Conservation (phyloP, 208 protist genomes). For the Novymonas esmeraldas region DNA sequence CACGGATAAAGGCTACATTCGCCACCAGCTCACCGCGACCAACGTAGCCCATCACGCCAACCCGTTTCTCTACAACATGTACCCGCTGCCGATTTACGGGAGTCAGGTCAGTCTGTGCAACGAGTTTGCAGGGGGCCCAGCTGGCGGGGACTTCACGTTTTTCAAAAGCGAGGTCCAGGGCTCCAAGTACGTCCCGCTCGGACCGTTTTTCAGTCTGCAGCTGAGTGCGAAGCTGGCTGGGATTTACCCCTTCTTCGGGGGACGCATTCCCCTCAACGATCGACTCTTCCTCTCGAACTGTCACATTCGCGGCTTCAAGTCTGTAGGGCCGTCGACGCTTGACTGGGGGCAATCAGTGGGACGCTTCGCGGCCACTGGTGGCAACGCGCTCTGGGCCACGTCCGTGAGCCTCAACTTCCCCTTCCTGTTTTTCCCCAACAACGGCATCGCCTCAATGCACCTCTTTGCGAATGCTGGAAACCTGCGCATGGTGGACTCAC, state of each 20-base stretch:
- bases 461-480: slow-evolving; percentile 85
- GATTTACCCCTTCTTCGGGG: slow-evolving; percentile 62
- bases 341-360: slow-evolving; percentile 29
- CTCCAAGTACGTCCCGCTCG: slow-evolving; percentile 70
- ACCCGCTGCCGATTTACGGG: slow-evolving; percentile 81
- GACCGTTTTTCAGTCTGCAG: slow-evolving; percentile 77
- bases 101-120: slow-evolving; percentile 44
- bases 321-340: slow-evolving; percentile 76
- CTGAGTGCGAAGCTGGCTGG: slow-evolving; percentile 66
- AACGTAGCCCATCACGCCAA: slow-evolving; percentile 71
- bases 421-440: slow-evolving; percentile 77
- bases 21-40: slow-evolving; percentile 53
- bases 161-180: slow-evolving; percentile 75
- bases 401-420: slow-evolving; percentile 86
- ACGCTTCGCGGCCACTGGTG: slow-evolving; percentile 78
- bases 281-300: slow-evolving; percentile 81
- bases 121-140: slow-evolving; percentile 66
- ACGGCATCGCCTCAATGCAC: slow-evolving; percentile 84
- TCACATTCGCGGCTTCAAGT: slow-evolving; percentile 83
- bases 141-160: slow-evolving; percentile 67
- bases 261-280: slow-evolving; percentile 78
- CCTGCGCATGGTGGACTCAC: slow-evolving; percentile 61
- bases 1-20: slow-evolving; percentile 75
- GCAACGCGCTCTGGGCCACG: slow-evolving; percentile 85
- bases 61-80: slow-evolving; percentile 81